phyloP scores from a whole-genome alignment of 2,329 filamentous ascomycete species.

The Exophiala lecanii-corni region DNA sequence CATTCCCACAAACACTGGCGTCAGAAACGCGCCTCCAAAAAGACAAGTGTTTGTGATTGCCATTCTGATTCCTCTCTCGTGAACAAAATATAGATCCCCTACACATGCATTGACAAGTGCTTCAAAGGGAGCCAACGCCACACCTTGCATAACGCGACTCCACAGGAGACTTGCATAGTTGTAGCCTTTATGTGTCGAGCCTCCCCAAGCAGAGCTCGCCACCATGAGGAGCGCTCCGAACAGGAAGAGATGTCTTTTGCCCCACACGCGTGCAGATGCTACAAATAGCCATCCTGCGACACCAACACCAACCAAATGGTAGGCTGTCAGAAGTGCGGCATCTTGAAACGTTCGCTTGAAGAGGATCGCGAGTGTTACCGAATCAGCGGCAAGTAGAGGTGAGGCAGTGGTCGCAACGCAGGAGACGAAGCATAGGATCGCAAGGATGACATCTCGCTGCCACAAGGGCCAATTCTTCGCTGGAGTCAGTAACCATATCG shows the following conservation, averaged over 20 bases:
- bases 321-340: constrained; percentile 78
- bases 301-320: constrained; percentile 78
- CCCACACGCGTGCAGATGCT: constrained; percentile 82
- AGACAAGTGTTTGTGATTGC: constrained; percentile 69
- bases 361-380: constrained; percentile 66
- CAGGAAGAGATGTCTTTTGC: constrained; percentile 84
- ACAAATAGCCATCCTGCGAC: constrained; percentile 80
- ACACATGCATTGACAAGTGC: constrained; percentile 83
- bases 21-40: constrained; percentile 69
- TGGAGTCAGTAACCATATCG: constrained; percentile 15
- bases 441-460: constrained; percentile 75
- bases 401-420: constrained; percentile 81
- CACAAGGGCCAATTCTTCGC: constrained; percentile 76
- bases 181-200: constrained; percentile 51
- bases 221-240: constrained; percentile 71
- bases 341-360: constrained; percentile 65
- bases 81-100: constrained; percentile 86
- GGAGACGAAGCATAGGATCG: constrained; percentile 71
- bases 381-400: constrained; percentile 84
- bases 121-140: constrained; percentile 84
- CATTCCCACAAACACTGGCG: constrained; percentile 72
- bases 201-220: constrained; percentile 72
- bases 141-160: constrained; percentile 78
- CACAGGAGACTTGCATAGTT: constrained; percentile 70
- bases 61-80: constrained; percentile 75